Evolutionary conservation across 2,329 filamentous ascomycete species (phyloP).

Genomic region (Juglanconis oblonga): DNA sequence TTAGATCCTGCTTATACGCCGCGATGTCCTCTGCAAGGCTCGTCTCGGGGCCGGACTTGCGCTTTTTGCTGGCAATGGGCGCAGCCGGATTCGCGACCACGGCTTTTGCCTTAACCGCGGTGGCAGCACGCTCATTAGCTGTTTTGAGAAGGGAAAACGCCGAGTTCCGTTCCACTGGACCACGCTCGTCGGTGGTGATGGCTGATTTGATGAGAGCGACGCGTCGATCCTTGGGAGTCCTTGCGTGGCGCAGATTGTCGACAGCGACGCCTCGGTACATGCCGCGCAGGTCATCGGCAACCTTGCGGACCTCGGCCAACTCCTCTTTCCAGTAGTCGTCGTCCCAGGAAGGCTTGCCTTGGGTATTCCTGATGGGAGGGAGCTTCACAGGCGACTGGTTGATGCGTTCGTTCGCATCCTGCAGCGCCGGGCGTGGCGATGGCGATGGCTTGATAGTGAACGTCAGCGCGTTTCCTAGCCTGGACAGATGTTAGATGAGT

Average conservation of each 20-base stretch:
- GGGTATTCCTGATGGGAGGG: constrained; percentile 2
- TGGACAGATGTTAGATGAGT: background rate
- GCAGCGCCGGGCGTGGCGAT: constrained; percentile 15
- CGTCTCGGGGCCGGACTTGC: constrained; percentile 26
- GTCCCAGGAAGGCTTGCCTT: background rate
- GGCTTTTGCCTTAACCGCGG: background rate
- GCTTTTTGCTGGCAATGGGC: constrained; percentile 22
- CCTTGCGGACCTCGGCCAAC: background rate
- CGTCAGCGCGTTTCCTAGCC: background rate
- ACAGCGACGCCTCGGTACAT: background rate
- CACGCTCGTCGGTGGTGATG: background rate
- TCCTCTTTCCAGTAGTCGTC: background rate
- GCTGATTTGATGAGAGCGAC: background rate
- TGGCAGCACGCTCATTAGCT: no score
- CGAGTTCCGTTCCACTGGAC: no score
- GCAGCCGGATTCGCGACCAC: background rate
- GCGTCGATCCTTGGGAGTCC: background rate
- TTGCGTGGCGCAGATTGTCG: background rate
- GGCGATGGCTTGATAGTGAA: background rate
- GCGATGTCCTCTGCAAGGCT: constrained; percentile 26
- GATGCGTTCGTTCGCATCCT: constrained; percentile 31
- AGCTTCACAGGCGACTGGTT: constrained; percentile 20
- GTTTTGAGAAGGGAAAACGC: no score
- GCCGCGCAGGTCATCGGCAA: background rate
- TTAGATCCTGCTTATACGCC: constrained; percentile 26